Conservation (phyloP, 2,329 filamentous ascomycete genomes). For the Cadophora malorum region DNA sequence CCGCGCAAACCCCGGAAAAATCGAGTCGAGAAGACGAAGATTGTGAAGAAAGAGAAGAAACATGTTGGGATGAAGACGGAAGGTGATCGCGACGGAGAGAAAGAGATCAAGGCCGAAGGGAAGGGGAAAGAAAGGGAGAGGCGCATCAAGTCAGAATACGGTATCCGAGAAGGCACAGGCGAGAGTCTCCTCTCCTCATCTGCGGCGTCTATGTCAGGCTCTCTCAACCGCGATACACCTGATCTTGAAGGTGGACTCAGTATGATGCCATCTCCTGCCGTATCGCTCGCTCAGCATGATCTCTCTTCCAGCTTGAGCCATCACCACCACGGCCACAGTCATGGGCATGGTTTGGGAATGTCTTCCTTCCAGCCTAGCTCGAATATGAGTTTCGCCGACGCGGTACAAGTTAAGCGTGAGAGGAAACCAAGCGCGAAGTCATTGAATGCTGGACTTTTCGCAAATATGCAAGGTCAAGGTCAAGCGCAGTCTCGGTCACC, state of each 20-base stretch:
- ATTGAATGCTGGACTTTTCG: not conserved
- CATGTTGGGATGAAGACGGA: not conserved
- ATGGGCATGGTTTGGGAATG: not conserved
- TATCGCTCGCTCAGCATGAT: not conserved
- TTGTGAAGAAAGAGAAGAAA: slow-evolving; percentile 16
- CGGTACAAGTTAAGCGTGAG: not conserved
- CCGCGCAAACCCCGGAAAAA: slow-evolving; percentile 34
- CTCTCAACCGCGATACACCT: not conserved
- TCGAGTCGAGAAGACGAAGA: slow-evolving; percentile 37
- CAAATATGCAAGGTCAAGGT: not conserved
- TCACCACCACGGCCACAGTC: not conserved
- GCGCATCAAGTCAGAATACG: slow-evolving; percentile 1
- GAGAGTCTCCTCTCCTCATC: not conserved
- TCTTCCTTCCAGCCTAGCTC: not conserved
- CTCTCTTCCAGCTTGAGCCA: not conserved
- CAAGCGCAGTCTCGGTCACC: not conserved
- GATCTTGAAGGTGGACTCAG: not conserved
- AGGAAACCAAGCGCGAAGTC: not conserved
- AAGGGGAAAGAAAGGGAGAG: slow-evolving; percentile 8
- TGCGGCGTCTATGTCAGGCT: not conserved
- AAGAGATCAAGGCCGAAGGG: slow-evolving; percentile 7
- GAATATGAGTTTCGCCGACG: not conserved
- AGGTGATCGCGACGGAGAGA: not conserved
- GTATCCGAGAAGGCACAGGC: not conserved
- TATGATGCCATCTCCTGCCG: not conserved